These are phyloP conservation scores for Colletotrichum destructivum DNA, from an alignment of 2,329 filamentous ascomycete genomes.

Conservation along the genomic window DNA sequence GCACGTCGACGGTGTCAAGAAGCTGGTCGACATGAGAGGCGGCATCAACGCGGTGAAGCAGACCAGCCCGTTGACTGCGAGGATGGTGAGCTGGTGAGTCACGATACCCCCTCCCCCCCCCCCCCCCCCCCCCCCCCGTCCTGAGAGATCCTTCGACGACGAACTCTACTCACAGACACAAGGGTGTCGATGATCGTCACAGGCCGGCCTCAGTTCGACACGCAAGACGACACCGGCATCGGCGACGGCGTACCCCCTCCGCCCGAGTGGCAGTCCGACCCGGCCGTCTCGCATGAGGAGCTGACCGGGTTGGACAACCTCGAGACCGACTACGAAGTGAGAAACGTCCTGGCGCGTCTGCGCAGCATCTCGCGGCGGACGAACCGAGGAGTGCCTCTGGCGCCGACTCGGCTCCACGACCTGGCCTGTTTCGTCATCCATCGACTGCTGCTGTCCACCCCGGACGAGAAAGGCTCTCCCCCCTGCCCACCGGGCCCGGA, in stretches of 20 bases:
- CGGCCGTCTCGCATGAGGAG: slow-evolving; percentile 22
- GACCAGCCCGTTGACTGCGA: slow-evolving; percentile 67
- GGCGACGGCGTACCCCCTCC: slow-evolving; percentile 66
- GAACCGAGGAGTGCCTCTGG: slow-evolving; percentile 45
- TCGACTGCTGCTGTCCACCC: slow-evolving; percentile 55
- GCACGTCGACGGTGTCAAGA: slow-evolving; percentile 66
- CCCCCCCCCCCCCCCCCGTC: neutral
- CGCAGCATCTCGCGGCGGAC: slow-evolving; percentile 43
- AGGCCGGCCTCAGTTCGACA: slow-evolving; percentile 66
- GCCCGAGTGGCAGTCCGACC: slow-evolving; percentile 62
- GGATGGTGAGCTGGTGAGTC: slow-evolving; percentile 68
- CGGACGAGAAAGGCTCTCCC: neutral
- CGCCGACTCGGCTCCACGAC: slow-evolving; percentile 66
- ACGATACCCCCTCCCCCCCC: too few relatives aligned
- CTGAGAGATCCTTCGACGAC: neutral
- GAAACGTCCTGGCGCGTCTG: neutral
- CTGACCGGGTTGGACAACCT: slow-evolving; percentile 42
- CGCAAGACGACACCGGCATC: slow-evolving; percentile 63
- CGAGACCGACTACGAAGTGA: slow-evolving; percentile 51
- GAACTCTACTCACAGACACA: neutral
- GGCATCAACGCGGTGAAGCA: slow-evolving; percentile 64
- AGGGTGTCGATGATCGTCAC: slow-evolving; percentile 73
- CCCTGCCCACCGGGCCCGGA: slow-evolving; percentile 51
- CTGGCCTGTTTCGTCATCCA: slow-evolving; percentile 70
- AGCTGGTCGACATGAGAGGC: slow-evolving; percentile 64